A percentile compares a stretch with the other conserved stretches of the same genome.
Evolutionary conservation across 768 basidiomycete genomes (phyloP).

Genomic region (Russula griseocarnosa): DNA sequence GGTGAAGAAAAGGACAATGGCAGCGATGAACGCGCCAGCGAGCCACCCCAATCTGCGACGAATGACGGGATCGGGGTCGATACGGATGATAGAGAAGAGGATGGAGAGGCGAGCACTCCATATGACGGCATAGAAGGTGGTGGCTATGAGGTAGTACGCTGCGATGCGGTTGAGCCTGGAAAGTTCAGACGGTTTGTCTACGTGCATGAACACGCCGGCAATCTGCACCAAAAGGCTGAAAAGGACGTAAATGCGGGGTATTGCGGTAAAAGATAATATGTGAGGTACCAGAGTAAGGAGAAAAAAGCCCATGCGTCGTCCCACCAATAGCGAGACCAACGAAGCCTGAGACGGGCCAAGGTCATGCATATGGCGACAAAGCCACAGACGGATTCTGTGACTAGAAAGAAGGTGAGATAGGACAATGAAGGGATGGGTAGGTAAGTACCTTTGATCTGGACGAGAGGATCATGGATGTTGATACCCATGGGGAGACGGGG

Average conservation of each 20-base stretch:
- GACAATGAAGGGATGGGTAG: no score
- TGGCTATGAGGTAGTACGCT: constrained; percentile 34
- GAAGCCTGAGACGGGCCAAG: constrained; percentile 28
- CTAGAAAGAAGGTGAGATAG: constrained; percentile 10
- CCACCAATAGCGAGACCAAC: constrained; percentile 32
- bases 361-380: constrained; percentile 31
- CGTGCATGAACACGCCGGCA: constrained; percentile 32
- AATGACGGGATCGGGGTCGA: constrained; percentile 40
- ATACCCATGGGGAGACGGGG: constrained; percentile 21
- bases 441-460: constrained; percentile 25
- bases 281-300: constrained; percentile 27
- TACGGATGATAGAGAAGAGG: constrained; percentile 51
- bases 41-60: constrained; percentile 23
- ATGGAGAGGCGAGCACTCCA: constrained; percentile 46
- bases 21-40: constrained; percentile 33
- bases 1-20: constrained; percentile 40
- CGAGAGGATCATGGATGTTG: constrained; percentile 24
- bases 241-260: background rate
- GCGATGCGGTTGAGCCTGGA: constrained; percentile 29
- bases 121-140: constrained; percentile 32
- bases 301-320: constrained; percentile 33
- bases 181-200: constrained; percentile 25
- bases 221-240: constrained; percentile 29
- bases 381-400: constrained; percentile 32
- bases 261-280: background rate